A percentile compares a stretch with the other conserved stretches of the same genome.
These are phyloP conservation scores for Fomes fomentarius DNA, from an alignment of 1,284 basidiomycete species.

Conservation along the genomic window DNA sequence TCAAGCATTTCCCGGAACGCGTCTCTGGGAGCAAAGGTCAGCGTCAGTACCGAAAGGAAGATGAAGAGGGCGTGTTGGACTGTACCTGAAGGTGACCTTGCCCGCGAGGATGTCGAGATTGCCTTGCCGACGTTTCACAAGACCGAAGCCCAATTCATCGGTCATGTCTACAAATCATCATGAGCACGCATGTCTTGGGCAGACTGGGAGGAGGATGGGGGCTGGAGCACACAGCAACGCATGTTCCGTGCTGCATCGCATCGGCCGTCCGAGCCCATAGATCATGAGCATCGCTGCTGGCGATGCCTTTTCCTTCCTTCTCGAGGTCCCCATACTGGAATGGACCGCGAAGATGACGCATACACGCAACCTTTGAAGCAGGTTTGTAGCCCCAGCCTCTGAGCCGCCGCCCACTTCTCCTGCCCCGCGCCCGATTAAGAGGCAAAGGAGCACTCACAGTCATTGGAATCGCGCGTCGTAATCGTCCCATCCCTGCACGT, in stretches of 20 bases:
- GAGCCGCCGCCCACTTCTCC: no score
- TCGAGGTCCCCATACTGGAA: no score
- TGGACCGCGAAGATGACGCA: no score
- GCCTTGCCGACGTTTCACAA: slow-evolving; percentile 65
- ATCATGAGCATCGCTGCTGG: neutral
- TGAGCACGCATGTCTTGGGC: no score
- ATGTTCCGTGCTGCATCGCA: no score
- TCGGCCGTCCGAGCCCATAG: no score
- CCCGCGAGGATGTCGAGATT: slow-evolving; percentile 77
- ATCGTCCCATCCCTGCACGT: slow-evolving; percentile 86
- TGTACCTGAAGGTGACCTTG: slow-evolving; percentile 73
- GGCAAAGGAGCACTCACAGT: slow-evolving; percentile 59
- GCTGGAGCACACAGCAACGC: no score
- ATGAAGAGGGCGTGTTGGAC: slow-evolving; percentile 14
- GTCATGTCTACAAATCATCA: slow-evolving; percentile 67
- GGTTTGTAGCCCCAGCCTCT: no score
- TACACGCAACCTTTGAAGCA: no score
- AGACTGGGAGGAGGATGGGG: neutral
- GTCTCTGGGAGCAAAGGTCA: slow-evolving; percentile 51
- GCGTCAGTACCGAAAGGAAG: neutral
- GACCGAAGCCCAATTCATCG: slow-evolving; percentile 77
- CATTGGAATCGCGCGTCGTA: slow-evolving; percentile 89
- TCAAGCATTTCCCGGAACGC: slow-evolving; percentile 80
- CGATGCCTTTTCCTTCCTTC: neutral
- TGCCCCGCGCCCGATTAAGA: neutral